Percentiles rank a stretch among this genome's conserved stretches.
Conservation (phyloP, 345 rosid genomes). For the Lumnitzera littorea region DNA sequence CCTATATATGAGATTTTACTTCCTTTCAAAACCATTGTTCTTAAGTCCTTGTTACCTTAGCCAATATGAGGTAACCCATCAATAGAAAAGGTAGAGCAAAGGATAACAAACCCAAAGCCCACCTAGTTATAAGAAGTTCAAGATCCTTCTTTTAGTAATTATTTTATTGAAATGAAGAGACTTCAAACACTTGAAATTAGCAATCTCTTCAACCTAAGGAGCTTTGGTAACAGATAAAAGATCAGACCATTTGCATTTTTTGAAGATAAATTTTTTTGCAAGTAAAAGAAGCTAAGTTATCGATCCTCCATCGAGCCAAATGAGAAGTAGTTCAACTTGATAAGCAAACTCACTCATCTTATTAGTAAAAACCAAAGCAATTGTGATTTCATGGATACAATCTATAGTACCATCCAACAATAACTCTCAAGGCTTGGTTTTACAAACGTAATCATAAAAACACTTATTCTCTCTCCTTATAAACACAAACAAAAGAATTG, state of each 20-base stretch:
- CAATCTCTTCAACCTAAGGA: too few species aligned
- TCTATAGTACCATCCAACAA: constrained; percentile 71
- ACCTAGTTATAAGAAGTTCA: too few species aligned
- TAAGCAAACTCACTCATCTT: constrained; percentile 91
- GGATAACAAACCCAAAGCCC: too few species aligned
- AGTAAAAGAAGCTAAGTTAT: constrained; percentile 69
- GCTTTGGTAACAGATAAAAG: too few species aligned
- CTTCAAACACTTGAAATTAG: too few species aligned
- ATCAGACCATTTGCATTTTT: constrained; percentile 67
- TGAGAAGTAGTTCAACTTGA: constrained; percentile 77
- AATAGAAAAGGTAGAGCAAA: too few species aligned
- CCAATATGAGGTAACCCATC: too few species aligned
- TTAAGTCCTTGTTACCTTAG: too few species aligned
- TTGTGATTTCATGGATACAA: constrained; percentile 88
- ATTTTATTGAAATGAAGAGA: too few species aligned
- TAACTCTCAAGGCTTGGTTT: constrained; percentile 83
- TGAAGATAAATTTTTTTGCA: constrained; percentile 97
- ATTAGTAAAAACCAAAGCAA: constrained; percentile 57
- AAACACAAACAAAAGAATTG: constrained; percentile 7
- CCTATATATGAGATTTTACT: too few species aligned
- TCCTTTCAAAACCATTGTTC: too few species aligned
- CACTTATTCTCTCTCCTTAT: constrained; percentile 9
- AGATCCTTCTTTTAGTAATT: too few species aligned
- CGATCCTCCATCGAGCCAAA: constrained; percentile 97
- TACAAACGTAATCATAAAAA: constrained; percentile 11